Base-by-base conservation (phyloP, 352 stramenopile species). In the Phytophthora capsici region DNA sequence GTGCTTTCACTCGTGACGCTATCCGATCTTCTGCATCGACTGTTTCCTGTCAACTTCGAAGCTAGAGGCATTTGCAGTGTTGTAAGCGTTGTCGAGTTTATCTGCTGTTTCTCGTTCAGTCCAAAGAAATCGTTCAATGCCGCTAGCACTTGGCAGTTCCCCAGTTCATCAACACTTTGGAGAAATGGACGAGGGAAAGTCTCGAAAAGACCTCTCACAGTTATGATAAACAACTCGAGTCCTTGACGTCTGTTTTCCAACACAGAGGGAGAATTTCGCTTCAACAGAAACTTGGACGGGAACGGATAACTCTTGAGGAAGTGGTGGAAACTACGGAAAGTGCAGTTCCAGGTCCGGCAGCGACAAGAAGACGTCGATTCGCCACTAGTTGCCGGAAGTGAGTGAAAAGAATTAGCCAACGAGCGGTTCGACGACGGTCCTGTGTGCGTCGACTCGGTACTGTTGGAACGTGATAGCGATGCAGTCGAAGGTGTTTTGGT, bases 231-330 rank as follows among this genome's bases (percentile, higher is more conserved):
- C 2, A 73, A 50, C 57, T 90, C 81, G n/a, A 88, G 59, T 9
- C 66, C 75, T 41, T 66, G 63, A 8, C 81, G 78, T 9, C 78
- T 74, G 19, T 55, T 69, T 45, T 87, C 75, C 6, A 88, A 43
- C 7, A 71, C 57, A 6, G 65, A 37, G 25, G 72, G 56, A 1
- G 71, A 72, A 37, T 57, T 78, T 23, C 71, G 70, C 57, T 81
- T 82, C 22, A 89, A 62, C 38, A 85, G 41, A 44, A 84, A 63
- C 61, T 84, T 84, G 23, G 78, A 69, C 49, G 80, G 80, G 55
- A 89, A 89, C 20, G 68, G 66, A 51, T 85, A 88, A 20, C 57
- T 71, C 49, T 86, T 84, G 38, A 84, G 58, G 40, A 83, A 63
- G 41, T 61, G 59, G 36, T 89, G 60, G 4, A 88, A 71, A 10